Conservation (phyloP, 2,329 filamentous ascomycete genomes). For the Claviceps sp. region DNA sequence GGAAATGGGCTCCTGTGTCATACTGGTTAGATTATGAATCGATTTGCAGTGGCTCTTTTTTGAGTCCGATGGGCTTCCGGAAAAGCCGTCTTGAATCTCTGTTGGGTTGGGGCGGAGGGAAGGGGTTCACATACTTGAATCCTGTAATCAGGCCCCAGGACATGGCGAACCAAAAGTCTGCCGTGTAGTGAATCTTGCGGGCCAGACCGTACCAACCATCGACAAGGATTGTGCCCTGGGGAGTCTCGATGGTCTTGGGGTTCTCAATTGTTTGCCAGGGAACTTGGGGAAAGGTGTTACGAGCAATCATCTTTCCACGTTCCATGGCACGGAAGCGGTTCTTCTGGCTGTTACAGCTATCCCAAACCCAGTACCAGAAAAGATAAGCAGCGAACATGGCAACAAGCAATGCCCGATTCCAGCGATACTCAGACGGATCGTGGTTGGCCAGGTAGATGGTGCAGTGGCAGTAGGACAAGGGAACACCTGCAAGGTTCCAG, state of each 20-base stretch:
- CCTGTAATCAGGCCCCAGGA: slow-evolving; percentile 39
- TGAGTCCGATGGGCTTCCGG: background rate
- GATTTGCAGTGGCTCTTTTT: too few relatives aligned
- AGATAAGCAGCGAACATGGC: slow-evolving; percentile 59
- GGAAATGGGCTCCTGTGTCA: slow-evolving; percentile 56
- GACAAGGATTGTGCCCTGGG: slow-evolving; percentile 61
- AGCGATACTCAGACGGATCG: slow-evolving; percentile 61
- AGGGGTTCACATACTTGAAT: slow-evolving; percentile 22
- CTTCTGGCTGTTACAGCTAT: slow-evolving; percentile 86
- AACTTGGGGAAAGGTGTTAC: slow-evolving; percentile 80
- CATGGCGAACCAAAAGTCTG: slow-evolving; percentile 35
- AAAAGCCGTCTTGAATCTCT: background rate
- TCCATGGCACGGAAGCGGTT: slow-evolving; percentile 78
- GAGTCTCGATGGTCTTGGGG: slow-evolving; percentile 62
- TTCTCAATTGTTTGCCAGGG: slow-evolving; percentile 76
- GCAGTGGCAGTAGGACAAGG: slow-evolving; percentile 86
- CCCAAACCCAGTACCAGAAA: slow-evolving; percentile 83
- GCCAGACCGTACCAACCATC: slow-evolving; percentile 76
- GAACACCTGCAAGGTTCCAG: slow-evolving; percentile 90
- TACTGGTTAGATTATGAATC: slow-evolving; percentile 4
- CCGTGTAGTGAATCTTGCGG: slow-evolving; percentile 45
- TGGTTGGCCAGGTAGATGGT: slow-evolving; percentile 82
- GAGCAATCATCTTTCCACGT: slow-evolving; percentile 53
- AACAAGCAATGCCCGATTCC: slow-evolving; percentile 55
- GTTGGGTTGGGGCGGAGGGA: too few relatives aligned